Conservation (phyloP, 1,284 basidiomycete species). For the Fomitopsis palustris region DNA sequence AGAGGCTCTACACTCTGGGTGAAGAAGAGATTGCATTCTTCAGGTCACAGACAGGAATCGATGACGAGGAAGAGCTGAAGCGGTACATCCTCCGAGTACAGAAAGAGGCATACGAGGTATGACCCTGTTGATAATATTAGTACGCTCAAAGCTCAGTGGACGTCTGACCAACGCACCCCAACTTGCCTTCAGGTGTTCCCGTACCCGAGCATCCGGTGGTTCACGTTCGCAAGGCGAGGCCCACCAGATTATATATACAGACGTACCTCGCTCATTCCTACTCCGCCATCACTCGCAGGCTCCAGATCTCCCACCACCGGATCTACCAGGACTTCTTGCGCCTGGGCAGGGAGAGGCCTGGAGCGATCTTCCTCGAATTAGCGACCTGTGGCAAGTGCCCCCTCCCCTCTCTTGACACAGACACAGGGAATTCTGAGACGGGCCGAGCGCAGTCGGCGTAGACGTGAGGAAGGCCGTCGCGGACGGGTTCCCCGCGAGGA, state of each 20-base stretch:
- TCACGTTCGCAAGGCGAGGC: slow-evolving; percentile 37
- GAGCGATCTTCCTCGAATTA: slow-evolving; percentile 46
- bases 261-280: background rate
- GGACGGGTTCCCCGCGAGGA: slow-evolving; percentile 35
- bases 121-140: no score
- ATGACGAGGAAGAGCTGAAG: slow-evolving; percentile 36
- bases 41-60: slow-evolving; percentile 36
- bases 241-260: background rate
- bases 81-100: slow-evolving; percentile 42
- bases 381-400: slow-evolving; percentile 45
- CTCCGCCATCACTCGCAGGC: slow-evolving; percentile 25
- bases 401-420: background rate
- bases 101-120: slow-evolving; percentile 36
- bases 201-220: slow-evolving; percentile 39
- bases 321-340: slow-evolving; percentile 40
- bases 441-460: slow-evolving; percentile 36
- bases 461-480: slow-evolving; percentile 38
- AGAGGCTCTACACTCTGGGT: slow-evolving; percentile 10
- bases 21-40: slow-evolving; percentile 33
- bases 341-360: slow-evolving; percentile 33
- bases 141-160: no score
- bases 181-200: slow-evolving; percentile 36
- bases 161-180: no score
- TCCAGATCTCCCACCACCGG: slow-evolving; percentile 35
- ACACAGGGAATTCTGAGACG: background rate